A percentile compares a stretch with the other conserved stretches of the same genome.
These are phyloP conservation scores for Penicillium fimorum DNA, from an alignment of 495 filamentous ascomycete genomes.

Conservation along the genomic window DNA sequence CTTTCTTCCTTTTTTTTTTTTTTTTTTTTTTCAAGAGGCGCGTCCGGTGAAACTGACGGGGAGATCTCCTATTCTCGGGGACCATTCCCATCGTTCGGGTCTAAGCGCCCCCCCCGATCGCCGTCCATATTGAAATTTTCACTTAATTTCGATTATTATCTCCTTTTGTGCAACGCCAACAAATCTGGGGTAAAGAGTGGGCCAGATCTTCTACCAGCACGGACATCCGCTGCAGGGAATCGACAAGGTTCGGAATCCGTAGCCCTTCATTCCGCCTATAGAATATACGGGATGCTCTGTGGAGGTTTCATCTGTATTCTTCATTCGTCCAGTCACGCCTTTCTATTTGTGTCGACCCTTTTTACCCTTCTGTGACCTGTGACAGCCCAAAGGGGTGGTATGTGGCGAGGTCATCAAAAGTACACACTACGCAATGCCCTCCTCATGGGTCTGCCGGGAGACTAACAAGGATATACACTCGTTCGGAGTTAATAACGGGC, in stretches of 20 bases:
- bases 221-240: constrained; percentile 41
- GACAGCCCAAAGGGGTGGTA: constrained; percentile 15
- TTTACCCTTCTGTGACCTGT: background rate
- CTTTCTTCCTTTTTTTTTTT: background rate
- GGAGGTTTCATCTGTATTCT: background rate
- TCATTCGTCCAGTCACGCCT: background rate
- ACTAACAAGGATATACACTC: constrained; percentile 23
- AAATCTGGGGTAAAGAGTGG: constrained; percentile 47
- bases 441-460: constrained; percentile 23
- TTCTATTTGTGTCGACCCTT: background rate
- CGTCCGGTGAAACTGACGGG: background rate
- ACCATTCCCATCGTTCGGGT: background rate
- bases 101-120: background rate
- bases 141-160: background rate
- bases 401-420: constrained; percentile 16
- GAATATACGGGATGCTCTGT: background rate
- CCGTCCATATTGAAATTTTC: constrained; percentile 17
- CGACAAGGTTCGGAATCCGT: constrained; percentile 20
- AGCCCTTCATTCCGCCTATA: constrained; percentile 5
- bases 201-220: constrained; percentile 43
- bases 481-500: constrained; percentile 7
- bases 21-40: background rate
- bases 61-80: background rate
- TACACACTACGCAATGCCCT: constrained; percentile 20
- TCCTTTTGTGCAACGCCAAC: constrained; percentile 21